Base-by-base conservation (phyloP, 805 yeast species). In the Metschnikowia matae region DNA sequence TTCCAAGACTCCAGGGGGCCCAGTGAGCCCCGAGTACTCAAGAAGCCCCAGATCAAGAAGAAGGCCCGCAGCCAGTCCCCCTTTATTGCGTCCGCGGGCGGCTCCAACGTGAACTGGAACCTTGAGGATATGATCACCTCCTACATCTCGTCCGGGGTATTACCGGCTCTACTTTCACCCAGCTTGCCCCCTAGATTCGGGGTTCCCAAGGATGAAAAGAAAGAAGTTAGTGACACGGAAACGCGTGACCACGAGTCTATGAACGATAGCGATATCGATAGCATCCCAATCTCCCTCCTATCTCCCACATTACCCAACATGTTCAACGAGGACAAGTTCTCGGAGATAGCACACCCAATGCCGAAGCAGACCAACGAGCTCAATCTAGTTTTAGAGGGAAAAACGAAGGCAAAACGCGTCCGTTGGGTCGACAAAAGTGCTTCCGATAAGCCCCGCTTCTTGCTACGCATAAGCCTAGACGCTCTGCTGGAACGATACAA, bases 121-220 rank as follows among this genome's bases (percentile, higher is more conserved):
- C 53, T 73, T 44, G 75, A 73, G 43, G 77, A 73, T 18, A 60
- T 73, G 63, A 49, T 72, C 31, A 21, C 58, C 33, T 59, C 68
- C 26, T 73, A 71, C 55, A 61, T 64, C 13, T 68, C 69, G 4
- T 54, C 58, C 6, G 72, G 73, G 2, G 31, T 46, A 2, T 62
- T 73, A 40, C 78, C 78, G 5, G 68, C 71, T 0, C 67, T 66
- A 6, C 60, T 73, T 23, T 70, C 75, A 6, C 78, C 78, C 1
- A 66, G 72, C 1, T 53, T 73, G 5, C 78, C 77, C 2, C 61
- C 62, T 13, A 47, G 52, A 15, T 55, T 51, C 21, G 52, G 45
- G n/a, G 20, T 14, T 3, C 33, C 40, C 10, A 45, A 50, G 15
- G 29, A 43, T 2, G 42, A 37, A 15, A 48, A 36, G n/a, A 36